Evolutionary conservation across 176 grass and related monocot genomes (phyloP).

Genomic region (Secale cereale): DNA sequence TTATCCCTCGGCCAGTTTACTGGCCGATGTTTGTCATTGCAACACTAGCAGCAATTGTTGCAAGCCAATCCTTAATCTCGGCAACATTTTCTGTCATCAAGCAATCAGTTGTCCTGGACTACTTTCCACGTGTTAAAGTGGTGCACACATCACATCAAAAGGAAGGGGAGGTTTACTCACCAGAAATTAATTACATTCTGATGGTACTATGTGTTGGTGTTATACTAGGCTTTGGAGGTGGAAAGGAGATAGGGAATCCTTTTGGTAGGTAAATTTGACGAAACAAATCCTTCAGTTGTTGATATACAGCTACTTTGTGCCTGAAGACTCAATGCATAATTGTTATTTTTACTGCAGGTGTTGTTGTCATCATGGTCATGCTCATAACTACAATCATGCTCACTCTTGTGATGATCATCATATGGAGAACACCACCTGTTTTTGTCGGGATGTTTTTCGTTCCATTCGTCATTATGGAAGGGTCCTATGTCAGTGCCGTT

Average conservation of each 20-base stretch:
- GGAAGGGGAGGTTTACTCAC: slow-evolving; percentile 90
- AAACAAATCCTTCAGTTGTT: background rate
- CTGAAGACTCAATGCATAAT: background rate
- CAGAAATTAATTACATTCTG: slow-evolving; percentile 85
- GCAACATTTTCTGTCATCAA: slow-evolving; percentile 93
- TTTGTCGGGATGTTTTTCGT: slow-evolving; percentile 53
- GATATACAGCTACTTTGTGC: background rate
- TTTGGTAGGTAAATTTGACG: slow-evolving; percentile 49
- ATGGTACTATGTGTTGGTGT: slow-evolving; percentile 77
- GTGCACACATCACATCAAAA: slow-evolving; percentile 74
- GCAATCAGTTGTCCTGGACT: slow-evolving; percentile 74
- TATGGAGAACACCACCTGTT: slow-evolving; percentile 53
- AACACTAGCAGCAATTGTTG: slow-evolving; percentile 72
- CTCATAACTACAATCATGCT: slow-evolving; percentile 83
- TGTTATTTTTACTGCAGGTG: slow-evolving; percentile 51
- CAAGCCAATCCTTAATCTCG: slow-evolving; percentile 85
- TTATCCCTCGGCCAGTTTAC: slow-evolving; percentile 61
- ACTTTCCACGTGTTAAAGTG: slow-evolving; percentile 84
- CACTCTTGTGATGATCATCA: slow-evolving; percentile 75
- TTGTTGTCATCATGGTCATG: slow-evolving; percentile 88
- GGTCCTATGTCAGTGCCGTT: slow-evolving; percentile 58
- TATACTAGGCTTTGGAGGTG: slow-evolving; percentile 67
- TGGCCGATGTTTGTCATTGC: slow-evolving; percentile 87
- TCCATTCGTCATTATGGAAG: slow-evolving; percentile 63
- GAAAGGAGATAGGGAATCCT: slow-evolving; percentile 79